Conservation (phyloP, 2,329 filamentous ascomycete species). For the Dothistroma pini region DNA sequence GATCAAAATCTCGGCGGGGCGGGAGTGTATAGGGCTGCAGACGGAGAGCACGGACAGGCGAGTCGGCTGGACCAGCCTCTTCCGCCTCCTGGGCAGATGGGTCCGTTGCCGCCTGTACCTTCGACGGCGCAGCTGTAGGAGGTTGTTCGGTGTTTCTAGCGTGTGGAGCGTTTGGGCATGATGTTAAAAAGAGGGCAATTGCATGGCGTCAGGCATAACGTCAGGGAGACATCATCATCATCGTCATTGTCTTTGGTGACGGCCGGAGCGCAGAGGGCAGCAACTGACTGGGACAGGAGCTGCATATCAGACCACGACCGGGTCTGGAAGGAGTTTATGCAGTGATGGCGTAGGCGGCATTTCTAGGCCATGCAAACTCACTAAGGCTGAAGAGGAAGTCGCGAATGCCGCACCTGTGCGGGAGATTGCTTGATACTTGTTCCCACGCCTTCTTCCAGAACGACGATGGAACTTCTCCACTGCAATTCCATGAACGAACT, state of each 20-base stretch:
- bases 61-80: constrained; percentile 17
- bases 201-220: neutral
- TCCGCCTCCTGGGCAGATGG: constrained; percentile 3
- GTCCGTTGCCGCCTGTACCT: neutral
- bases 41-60: constrained; percentile 19
- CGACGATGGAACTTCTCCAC: neutral
- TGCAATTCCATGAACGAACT: neutral
- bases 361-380: neutral
- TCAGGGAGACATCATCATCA: neutral
- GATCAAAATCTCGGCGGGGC: constrained; percentile 31
- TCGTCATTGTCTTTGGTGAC: neutral
- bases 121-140: neutral
- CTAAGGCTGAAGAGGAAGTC: constrained; percentile 2
- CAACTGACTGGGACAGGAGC: neutral
- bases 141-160: neutral
- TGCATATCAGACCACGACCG: neutral
- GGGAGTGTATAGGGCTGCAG: constrained; percentile 11
- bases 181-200: constrained; percentile 4
- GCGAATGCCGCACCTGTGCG: neutral
- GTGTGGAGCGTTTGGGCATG: constrained; percentile 1
- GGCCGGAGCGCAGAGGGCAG: neutral
- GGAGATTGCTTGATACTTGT: neutral
- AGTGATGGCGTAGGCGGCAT: neutral
- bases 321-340: constrained; percentile 2
- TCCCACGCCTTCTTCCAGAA: neutral